These are phyloP conservation scores for Trichoderma oligosporum DNA, from an alignment of 2,329 filamentous ascomycete species.

Conservation along the genomic window DNA sequence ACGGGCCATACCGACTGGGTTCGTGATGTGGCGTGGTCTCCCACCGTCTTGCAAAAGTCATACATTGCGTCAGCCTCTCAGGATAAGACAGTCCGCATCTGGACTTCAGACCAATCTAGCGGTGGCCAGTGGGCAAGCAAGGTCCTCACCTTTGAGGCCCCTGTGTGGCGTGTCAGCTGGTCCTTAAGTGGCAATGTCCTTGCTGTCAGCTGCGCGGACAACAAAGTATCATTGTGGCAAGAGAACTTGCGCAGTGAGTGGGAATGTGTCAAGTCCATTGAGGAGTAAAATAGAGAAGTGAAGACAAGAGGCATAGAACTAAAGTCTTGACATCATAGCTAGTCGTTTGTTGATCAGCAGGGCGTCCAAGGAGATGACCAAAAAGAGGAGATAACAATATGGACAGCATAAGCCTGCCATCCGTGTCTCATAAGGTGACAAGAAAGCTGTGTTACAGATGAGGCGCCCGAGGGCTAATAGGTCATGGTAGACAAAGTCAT, in stretches of 20 bases:
- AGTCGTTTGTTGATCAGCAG: conserved; percentile 24
- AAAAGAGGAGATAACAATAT: neutral
- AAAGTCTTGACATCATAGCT: neutral
- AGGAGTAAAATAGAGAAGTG: conserved; percentile 56
- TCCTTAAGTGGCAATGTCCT: conserved; percentile 94
- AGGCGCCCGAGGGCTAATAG: neutral
- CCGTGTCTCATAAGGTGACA: neutral
- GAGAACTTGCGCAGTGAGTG: conserved; percentile 95
- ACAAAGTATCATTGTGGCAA: conserved; percentile 97
- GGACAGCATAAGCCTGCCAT: conserved; percentile 3
- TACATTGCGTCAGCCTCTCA: conserved; percentile 96
- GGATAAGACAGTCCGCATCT: conserved; percentile 96
- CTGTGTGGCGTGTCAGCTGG: conserved; percentile 97
- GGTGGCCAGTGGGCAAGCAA: conserved; percentile 78
- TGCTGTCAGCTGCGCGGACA: conserved; percentile 89
- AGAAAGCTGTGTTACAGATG: neutral
- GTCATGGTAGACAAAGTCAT: neutral
- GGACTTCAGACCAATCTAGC: conserved; percentile 68
- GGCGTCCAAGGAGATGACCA: conserved; percentile 33
- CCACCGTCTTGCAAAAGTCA: conserved; percentile 88
- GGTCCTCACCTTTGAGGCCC: conserved; percentile 79
- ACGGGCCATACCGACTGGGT: conserved; percentile 93
- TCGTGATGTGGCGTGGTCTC: conserved; percentile 94
- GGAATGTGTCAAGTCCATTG: conserved; percentile 96
- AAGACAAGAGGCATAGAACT: neutral